A percentile compares a stretch with the other conserved stretches of the same genome.
phyloP scores from a whole-genome alignment of 1,284 basidiomycete genomes.

The Hypsizygus ulmarius region DNA sequence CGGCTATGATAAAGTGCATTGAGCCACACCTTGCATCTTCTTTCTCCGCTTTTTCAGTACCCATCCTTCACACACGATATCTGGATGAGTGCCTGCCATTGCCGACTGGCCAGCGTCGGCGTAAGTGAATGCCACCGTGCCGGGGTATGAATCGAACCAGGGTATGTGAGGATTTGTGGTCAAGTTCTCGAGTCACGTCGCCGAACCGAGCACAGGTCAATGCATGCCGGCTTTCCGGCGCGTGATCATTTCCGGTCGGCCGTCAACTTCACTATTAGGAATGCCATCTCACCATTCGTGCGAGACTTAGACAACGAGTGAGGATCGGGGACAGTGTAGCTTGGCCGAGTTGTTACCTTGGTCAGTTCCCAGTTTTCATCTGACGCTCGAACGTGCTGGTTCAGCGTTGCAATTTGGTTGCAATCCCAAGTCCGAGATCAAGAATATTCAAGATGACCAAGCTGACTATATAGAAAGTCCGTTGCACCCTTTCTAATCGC shows the following conservation, averaged over 20 bases:
- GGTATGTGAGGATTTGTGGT: not conserved
- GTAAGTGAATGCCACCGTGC: slow-evolving; percentile 1
- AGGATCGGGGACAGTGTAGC: no score
- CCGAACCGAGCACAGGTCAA: not conserved
- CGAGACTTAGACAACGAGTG: no score
- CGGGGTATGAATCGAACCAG: slow-evolving; percentile 5
- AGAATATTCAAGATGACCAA: slow-evolving; percentile 40
- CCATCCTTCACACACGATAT: slow-evolving; percentile 66
- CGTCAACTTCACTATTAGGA: no score
- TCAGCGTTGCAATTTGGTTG: no score
- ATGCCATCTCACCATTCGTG: no score
- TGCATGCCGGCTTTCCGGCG: not conserved
- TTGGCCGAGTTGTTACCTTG: no score
- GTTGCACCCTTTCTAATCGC: slow-evolving; percentile 18
- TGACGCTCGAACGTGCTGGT: no score
- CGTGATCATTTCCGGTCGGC: no score
- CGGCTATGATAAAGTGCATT: not conserved
- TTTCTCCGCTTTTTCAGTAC: slow-evolving; percentile 79
- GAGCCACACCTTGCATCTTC: slow-evolving; percentile 72
- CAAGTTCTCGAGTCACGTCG: not conserved
- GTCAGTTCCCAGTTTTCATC: no score
- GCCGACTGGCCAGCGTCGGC: slow-evolving; percentile 6
- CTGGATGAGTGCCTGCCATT: slow-evolving; percentile 19
- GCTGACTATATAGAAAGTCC: slow-evolving; percentile 22
- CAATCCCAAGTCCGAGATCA: slow-evolving; percentile 26